A percentile compares a stretch with the other conserved stretches of the same genome.
phyloP scores from a whole-genome alignment of 1,139 yeast species.

The Suhomyces guaymorum region DNA sequence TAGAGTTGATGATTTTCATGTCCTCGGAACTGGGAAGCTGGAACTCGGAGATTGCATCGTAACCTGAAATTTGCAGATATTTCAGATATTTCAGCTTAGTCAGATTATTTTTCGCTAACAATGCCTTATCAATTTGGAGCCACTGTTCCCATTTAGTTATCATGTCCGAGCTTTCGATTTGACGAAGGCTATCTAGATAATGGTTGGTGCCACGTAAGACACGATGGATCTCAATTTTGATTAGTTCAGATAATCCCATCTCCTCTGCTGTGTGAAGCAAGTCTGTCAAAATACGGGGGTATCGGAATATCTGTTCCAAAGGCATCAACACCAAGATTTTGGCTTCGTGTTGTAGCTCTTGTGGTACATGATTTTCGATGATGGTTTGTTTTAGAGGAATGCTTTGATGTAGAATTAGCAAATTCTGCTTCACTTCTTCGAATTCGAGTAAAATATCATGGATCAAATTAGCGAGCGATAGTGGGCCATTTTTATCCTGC shows the following conservation, averaged over 20 bases:
- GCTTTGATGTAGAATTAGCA: slow-evolving; percentile 1
- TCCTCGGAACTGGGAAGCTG: too few relatives aligned
- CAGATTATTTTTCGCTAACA: too few relatives aligned
- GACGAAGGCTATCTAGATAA: slow-evolving; percentile 2
- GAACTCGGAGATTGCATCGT: too few relatives aligned
- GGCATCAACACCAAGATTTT: slow-evolving; percentile 7
- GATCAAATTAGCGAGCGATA: too few relatives aligned
- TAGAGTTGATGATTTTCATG: too few relatives aligned
- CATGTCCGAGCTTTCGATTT: not conserved
- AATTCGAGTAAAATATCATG: too few relatives aligned
- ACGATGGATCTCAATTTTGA: slow-evolving; percentile 1
- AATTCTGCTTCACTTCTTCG: too few relatives aligned
- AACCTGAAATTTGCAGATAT: too few relatives aligned
- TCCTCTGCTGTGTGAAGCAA: slow-evolving; percentile 6
- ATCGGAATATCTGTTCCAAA: slow-evolving; percentile 8
- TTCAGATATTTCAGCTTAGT: too few relatives aligned
- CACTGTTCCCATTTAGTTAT: not conserved
- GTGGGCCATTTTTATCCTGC: too few relatives aligned
- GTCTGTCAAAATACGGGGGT: slow-evolving; percentile 9
- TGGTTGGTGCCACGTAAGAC: not conserved
- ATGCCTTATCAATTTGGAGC: too few relatives aligned
- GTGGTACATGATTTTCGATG: not conserved
- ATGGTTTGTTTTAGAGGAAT: slow-evolving; percentile 3
- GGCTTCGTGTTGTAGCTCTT: not conserved
- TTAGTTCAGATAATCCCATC: not conserved